Percentiles rank a stretch among this genome's conserved stretches.
These are phyloP conservation scores for Pythium scleroteichum DNA, from an alignment of 352 stramenopile genomes.

Conservation along the genomic window DNA sequence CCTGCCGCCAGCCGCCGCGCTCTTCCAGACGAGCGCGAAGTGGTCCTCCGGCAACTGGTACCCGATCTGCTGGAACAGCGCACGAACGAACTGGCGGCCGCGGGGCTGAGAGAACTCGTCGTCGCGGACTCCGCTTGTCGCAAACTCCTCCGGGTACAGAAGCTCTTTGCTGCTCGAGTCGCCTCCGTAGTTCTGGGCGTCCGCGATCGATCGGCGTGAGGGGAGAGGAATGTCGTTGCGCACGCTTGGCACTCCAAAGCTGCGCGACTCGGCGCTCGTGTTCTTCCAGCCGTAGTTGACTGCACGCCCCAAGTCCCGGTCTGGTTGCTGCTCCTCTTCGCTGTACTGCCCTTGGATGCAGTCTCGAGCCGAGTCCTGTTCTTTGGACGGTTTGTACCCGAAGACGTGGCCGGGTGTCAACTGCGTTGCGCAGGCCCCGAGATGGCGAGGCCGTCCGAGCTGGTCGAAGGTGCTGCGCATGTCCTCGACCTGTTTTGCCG, in stretches of 20 bases:
- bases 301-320: constrained; percentile 78
- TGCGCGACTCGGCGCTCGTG: constrained; percentile 49
- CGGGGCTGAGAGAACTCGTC: constrained; percentile 78
- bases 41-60: constrained; percentile 55
- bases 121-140: constrained; percentile 77
- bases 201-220: constrained; percentile 74
- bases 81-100: constrained; percentile 55
- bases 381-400: constrained; percentile 48
- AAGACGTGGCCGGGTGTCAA: constrained; percentile 62
- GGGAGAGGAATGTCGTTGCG: constrained; percentile 82
- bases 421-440: constrained; percentile 43
- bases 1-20: constrained; percentile 41
- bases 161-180: constrained; percentile 78
- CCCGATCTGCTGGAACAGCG: constrained; percentile 73
- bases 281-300: constrained; percentile 89
- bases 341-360: constrained; percentile 88
- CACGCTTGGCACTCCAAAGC: constrained; percentile 87
- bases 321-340: constrained; percentile 74
- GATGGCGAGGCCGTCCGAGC: constrained; percentile 67
- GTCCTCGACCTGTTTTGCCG: constrained; percentile 70
- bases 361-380: constrained; percentile 54
- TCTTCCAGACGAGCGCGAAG: constrained; percentile 74
- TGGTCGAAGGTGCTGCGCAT: constrained; percentile 74
- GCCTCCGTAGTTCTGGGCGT: constrained; percentile 91
- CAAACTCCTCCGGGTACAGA: constrained; percentile 85